Evolutionary conservation across 2,329 filamentous ascomycete genomes (phyloP).

Genomic region (Fusarium virguliforme): DNA sequence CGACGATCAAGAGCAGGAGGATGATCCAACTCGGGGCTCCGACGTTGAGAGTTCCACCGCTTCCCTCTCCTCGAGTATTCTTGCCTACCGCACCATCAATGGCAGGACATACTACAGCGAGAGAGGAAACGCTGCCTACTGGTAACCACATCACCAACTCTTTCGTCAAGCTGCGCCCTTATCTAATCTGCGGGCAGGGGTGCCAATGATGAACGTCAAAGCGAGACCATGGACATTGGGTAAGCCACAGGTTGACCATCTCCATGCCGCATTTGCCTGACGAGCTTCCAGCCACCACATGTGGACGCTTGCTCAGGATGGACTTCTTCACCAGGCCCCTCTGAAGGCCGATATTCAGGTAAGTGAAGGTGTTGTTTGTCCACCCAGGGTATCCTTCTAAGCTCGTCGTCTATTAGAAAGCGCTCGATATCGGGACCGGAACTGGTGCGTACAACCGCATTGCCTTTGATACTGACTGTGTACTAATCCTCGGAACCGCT

Average conservation of each 20-base stretch:
- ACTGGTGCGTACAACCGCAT: slow-evolving; percentile 16
- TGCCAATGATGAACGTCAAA: slow-evolving; percentile 54
- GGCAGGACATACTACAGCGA: slow-evolving; percentile 13
- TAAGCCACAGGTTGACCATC: slow-evolving; percentile 16
- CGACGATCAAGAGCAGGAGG: not conserved
- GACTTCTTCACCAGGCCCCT: slow-evolving; percentile 24
- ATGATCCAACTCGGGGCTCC: not conserved
- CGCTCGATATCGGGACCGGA: slow-evolving; percentile 31
- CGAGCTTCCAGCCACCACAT: slow-evolving; percentile 26
- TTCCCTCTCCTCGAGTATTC: slow-evolving; percentile 9
- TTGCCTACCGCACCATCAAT: slow-evolving; percentile 7
- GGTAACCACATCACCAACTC: not conserved
- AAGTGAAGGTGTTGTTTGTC: not conserved
- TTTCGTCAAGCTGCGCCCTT: not conserved
- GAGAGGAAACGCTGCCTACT: slow-evolving; percentile 11
- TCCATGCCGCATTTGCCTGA: not conserved
- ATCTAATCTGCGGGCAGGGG: slow-evolving; percentile 15
- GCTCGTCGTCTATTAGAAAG: slow-evolving; percentile 9
- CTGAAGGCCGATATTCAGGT: slow-evolving; percentile 21
- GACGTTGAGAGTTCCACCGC: slow-evolving; percentile 8
- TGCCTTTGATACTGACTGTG: not conserved
- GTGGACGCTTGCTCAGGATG: slow-evolving; percentile 70
- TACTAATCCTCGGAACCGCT: not conserved
- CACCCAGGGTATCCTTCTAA: not conserved
- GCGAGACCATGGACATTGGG: slow-evolving; percentile 54